Percentiles rank a stretch among this genome's conserved stretches.
phyloP scores from a whole-genome alignment of 2,329 filamentous ascomycete species.

The Penicillium corylophilum region DNA sequence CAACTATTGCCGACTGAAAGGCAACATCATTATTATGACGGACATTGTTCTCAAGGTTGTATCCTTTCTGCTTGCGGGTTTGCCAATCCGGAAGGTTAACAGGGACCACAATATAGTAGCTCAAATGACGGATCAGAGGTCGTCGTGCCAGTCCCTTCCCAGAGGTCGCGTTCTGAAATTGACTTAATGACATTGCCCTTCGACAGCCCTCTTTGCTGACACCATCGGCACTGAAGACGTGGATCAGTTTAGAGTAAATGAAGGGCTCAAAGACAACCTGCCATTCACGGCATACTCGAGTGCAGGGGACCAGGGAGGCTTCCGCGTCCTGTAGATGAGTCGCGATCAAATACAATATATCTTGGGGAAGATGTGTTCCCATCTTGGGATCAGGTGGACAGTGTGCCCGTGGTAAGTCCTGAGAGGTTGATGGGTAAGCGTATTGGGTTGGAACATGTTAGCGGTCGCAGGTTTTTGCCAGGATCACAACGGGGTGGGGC shows the following conservation, averaged over 20 bases:
- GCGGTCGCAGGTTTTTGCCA: no score
- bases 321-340: not conserved
- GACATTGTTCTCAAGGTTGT: constrained; percentile 8
- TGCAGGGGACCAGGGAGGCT: not conserved
- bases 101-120: constrained; percentile 11
- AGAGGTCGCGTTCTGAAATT: constrained; percentile 10
- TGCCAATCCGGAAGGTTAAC: constrained; percentile 10
- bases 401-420: no score
- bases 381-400: not conserved
- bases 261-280: constrained; percentile 10
- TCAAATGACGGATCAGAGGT: constrained; percentile 5
- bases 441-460: no score
- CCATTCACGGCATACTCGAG: constrained; percentile 17
- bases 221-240: constrained; percentile 11
- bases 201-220: not conserved
- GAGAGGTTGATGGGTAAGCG: no score
- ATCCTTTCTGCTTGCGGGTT: constrained; percentile 2
- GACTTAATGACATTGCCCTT: constrained; percentile 5
- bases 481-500: no score
- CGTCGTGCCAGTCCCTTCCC: not conserved
- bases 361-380: not conserved
- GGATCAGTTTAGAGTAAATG: constrained; percentile 5
- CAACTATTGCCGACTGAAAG: not conserved
- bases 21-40: constrained; percentile 12
- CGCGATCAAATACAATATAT: no score